Evolutionary conservation across 1,139 yeast genomes (phyloP).

Genomic region (Blastobotrys buckinghamii): DNA sequence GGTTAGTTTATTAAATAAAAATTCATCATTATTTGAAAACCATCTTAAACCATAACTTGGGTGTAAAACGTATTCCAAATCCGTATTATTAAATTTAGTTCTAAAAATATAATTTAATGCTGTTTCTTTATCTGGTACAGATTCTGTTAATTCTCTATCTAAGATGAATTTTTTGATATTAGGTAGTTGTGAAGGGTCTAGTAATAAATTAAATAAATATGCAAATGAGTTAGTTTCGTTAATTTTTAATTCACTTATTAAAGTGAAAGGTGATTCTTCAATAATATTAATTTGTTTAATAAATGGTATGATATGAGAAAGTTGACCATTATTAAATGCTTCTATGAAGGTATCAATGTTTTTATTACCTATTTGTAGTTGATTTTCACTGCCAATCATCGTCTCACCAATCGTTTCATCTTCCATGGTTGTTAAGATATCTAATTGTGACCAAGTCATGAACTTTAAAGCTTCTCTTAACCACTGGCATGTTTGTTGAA

Average conservation of each 20-base stretch:
- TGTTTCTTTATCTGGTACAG: conserved; percentile 4
- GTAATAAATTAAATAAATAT: conserved; percentile 1
- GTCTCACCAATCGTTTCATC: conserved; percentile 7
- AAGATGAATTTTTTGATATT: not conserved
- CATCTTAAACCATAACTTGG: conserved; percentile 11
- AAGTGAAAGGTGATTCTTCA: conserved; percentile 8
- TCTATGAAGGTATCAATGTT: conserved; percentile 2
- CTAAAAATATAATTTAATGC: conserved; percentile 5
- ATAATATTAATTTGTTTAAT: not conserved
- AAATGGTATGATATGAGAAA: conserved; percentile 5
- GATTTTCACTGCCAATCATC: conserved; percentile 6
- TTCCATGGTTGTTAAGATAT: conserved; percentile 10
- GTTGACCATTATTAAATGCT: not conserved
- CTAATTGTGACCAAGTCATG: conserved; percentile 2
- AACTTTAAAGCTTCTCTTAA: not conserved
- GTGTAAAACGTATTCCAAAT: conserved; percentile 4
- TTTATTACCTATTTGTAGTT: conserved; percentile 9
- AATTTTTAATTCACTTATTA: not conserved
- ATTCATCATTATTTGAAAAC: conserved; percentile 7
- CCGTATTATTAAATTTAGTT: not conserved
- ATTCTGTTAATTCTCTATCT: conserved; percentile 4
- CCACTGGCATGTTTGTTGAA: conserved; percentile 7
- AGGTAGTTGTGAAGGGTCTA: not conserved
- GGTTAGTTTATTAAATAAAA: conserved; percentile 7
- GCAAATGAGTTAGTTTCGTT: conserved; percentile 4